Evolutionary conservation across 179 eudicot genomes (phyloP).

Genomic region (Gypsophila paniculata): DNA sequence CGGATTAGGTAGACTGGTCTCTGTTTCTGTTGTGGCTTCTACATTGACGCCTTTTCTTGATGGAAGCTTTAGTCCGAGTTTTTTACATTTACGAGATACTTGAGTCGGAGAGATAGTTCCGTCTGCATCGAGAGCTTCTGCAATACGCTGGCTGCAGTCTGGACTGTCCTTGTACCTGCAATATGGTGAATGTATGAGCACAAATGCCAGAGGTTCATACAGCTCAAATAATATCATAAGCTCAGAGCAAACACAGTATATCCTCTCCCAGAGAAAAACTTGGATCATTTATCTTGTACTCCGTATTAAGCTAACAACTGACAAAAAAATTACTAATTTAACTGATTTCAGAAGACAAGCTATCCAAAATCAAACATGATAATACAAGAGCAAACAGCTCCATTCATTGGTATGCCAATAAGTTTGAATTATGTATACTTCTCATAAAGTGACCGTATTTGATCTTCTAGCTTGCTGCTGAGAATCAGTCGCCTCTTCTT

Average conservation of each 20-base stretch:
- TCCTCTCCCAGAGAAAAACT: neutral
- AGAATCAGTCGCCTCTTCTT: conserved; percentile 54
- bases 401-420: conserved; percentile 3
- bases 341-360: conserved; percentile 1
- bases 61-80: conserved; percentile 51
- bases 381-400: conserved; percentile 1
- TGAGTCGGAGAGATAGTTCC: conserved; percentile 57
- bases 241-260: neutral
- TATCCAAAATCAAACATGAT: conserved; percentile 7
- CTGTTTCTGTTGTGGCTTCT: conserved; percentile 24
- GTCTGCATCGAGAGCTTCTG: conserved; percentile 52
- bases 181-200: neutral
- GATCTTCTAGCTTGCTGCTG: conserved; percentile 52
- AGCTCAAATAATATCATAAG: neutral
- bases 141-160: conserved; percentile 54
- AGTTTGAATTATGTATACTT: conserved; percentile 31
- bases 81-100: conserved; percentile 55
- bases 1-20: conserved; percentile 26
- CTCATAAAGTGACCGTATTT: conserved; percentile 55
- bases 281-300: neutral
- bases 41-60: conserved; percentile 38
- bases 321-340: conserved; percentile 7
- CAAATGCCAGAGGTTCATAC: conserved; percentile 7
- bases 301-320: neutral
- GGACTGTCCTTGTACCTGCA: conserved; percentile 52